Evolutionary conservation across 2,329 filamentous ascomycete genomes (phyloP).

Genomic region (Fusarium brevicatenulatum): DNA sequence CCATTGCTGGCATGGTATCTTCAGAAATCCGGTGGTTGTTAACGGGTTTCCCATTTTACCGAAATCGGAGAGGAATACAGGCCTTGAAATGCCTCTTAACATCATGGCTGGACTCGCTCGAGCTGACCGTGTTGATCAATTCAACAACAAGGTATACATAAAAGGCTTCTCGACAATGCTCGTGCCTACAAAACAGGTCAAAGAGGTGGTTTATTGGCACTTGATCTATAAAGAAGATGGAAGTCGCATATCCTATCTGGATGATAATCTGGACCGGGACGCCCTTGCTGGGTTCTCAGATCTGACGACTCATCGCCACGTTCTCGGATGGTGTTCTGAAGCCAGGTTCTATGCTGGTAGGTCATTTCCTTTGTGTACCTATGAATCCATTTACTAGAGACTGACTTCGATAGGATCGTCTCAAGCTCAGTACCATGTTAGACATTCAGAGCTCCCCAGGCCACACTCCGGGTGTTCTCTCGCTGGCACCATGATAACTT

Average conservation of each 20-base stretch:
- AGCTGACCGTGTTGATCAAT: not conserved
- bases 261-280: accelerated
- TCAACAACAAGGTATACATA: not conserved
- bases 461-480: not conserved
- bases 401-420: accelerated
- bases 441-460: not conserved
- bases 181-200: accelerated
- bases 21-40: no score
- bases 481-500: not conserved
- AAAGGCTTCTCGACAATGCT: not conserved
- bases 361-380: accelerated
- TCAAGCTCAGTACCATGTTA: not conserved
- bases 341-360: not conserved
- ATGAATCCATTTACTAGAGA: accelerated
- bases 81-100: not conserved
- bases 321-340: not conserved
- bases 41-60: not conserved
- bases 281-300: accelerated
- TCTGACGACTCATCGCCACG: not conserved
- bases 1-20: no score
- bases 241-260: not conserved
- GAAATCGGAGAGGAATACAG: not conserved
- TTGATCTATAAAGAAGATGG: not conserved
- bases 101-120: not conserved
- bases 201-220: not conserved